A percentile compares a stretch with the other conserved stretches of the same genome.
Evolutionary conservation across 176 grass and related monocot genomes (phyloP).

Genomic region (Eragrostis curvula): DNA sequence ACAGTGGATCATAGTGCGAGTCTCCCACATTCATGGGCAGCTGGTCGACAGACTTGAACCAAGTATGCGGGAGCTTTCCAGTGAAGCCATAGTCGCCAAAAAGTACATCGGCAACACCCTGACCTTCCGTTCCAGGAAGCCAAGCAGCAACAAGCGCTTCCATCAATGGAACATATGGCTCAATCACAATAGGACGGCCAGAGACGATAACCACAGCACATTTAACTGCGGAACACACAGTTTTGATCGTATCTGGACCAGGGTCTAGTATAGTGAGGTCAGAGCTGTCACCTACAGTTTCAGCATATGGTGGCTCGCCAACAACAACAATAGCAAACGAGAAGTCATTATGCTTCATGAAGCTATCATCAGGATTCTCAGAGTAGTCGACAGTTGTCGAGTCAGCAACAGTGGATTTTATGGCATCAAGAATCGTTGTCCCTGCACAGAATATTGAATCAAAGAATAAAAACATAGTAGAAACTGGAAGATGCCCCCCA

Average conservation of each 20-base stretch:
- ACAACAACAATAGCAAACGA: conserved; percentile 79
- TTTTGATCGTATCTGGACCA: conserved; percentile 76
- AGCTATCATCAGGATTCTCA: conserved; percentile 69
- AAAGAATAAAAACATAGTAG: not conserved
- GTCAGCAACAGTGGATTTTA: conserved; percentile 74
- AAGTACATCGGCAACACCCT: conserved; percentile 79
- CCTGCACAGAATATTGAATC: conserved; percentile 53
- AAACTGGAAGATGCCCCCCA: not conserved
- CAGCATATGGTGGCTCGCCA: conserved; percentile 80
- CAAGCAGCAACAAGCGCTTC: conserved; percentile 93
- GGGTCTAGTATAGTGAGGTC: conserved; percentile 85
- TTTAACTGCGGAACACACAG: conserved; percentile 68
- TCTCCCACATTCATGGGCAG: conserved; percentile 90
- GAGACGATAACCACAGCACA: conserved; percentile 83
- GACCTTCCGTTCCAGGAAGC: conserved; percentile 91
- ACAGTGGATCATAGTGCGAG: conserved; percentile 81
- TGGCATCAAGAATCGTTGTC: conserved; percentile 85
- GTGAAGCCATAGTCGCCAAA: conserved; percentile 92
- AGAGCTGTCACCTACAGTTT: conserved; percentile 72
- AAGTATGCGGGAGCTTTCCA: conserved; percentile 72
- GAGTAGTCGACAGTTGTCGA: conserved; percentile 72
- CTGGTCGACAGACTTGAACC: conserved; percentile 88
- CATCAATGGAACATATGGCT: conserved; percentile 79
- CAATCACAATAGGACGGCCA: conserved; percentile 78
- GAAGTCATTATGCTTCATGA: conserved; percentile 77